phyloP scores from a whole-genome alignment of 495 filamentous ascomycete species.

The Hypoxylon perforatum region DNA sequence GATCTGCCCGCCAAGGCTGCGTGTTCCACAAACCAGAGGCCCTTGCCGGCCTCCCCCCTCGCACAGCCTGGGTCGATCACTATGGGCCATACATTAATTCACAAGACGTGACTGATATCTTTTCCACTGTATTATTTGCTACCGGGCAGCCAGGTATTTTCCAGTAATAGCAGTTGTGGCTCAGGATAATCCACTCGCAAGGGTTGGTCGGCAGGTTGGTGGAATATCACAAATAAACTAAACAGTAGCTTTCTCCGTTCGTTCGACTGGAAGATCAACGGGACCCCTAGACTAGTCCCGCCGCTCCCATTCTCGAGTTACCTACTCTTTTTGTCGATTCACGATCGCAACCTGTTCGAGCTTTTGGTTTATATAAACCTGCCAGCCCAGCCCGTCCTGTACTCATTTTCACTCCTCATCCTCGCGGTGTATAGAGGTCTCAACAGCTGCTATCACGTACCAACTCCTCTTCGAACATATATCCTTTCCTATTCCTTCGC shows the following conservation, averaged over 20 bases:
- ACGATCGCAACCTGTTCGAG: constrained; percentile 16
- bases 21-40: constrained; percentile 33
- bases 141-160: constrained; percentile 11
- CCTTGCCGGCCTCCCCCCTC: constrained; percentile 26
- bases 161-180: constrained; percentile 37
- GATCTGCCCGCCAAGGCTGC: constrained; percentile 40
- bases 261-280: constrained; percentile 34
- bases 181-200: constrained; percentile 25
- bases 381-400: constrained; percentile 9
- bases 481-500: constrained; percentile 22
- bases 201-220: constrained; percentile 14
- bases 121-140: constrained; percentile 19
- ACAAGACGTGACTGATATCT: constrained; percentile 36
- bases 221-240: constrained; percentile 14
- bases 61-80: constrained; percentile 37
- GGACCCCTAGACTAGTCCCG: constrained; percentile 20
- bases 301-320: constrained; percentile 20
- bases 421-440: constrained; percentile 27
- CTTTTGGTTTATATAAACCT: constrained; percentile 32
- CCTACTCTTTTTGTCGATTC: constrained; percentile 32
- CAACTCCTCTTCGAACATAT: constrained; percentile 18
- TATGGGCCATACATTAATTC: constrained; percentile 19
- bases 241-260: constrained; percentile 28
- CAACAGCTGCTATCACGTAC: constrained; percentile 4
- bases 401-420: constrained; percentile 17